Conservation (phyloP, 768 basidiomycete species). For the Lactifluus pinguis region DNA sequence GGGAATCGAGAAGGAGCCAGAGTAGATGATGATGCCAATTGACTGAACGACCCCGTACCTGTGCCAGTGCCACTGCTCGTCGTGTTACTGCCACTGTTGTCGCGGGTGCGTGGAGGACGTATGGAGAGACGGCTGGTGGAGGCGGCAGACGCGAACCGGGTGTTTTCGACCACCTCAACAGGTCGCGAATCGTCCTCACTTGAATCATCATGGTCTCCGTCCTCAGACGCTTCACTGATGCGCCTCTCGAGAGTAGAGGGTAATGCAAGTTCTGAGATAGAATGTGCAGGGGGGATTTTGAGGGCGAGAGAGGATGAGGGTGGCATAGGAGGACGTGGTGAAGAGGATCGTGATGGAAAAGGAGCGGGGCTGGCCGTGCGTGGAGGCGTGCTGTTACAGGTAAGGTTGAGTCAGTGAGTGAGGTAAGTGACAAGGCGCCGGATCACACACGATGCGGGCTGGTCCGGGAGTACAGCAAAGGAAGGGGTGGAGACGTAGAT, state of each 20-base stretch:
- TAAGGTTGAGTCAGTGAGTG: background rate
- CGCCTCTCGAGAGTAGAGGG: constrained; percentile 25
- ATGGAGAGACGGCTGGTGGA: background rate
- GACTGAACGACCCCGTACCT: constrained; percentile 17
- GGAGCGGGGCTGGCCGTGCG: constrained; percentile 4
- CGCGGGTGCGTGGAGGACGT: background rate
- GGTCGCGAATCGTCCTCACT: constrained; percentile 15
- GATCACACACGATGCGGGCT: constrained; percentile 6
- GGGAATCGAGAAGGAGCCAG: background rate
- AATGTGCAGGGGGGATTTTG: constrained; percentile 44
- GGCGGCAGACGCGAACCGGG: constrained; percentile 1
- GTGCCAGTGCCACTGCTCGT: constrained; percentile 17
- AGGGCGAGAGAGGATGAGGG: constrained; percentile 21
- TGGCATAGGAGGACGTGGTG: constrained; percentile 13
- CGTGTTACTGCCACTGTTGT: constrained; percentile 5
- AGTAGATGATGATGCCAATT: background rate
- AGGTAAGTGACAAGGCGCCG: background rate
- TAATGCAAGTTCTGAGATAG: constrained; percentile 33
- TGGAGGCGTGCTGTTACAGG: background rate
- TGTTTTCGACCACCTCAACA: constrained; percentile 17
- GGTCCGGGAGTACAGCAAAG: constrained; percentile 13
- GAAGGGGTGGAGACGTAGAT: constrained; percentile 23
- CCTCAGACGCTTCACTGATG: constrained; percentile 20
- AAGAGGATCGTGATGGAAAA: constrained; percentile 18
- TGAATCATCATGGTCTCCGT: constrained; percentile 3